Base-by-base conservation (phyloP, 208 protist genomes). In the Trichomonas gallinae region DNA sequence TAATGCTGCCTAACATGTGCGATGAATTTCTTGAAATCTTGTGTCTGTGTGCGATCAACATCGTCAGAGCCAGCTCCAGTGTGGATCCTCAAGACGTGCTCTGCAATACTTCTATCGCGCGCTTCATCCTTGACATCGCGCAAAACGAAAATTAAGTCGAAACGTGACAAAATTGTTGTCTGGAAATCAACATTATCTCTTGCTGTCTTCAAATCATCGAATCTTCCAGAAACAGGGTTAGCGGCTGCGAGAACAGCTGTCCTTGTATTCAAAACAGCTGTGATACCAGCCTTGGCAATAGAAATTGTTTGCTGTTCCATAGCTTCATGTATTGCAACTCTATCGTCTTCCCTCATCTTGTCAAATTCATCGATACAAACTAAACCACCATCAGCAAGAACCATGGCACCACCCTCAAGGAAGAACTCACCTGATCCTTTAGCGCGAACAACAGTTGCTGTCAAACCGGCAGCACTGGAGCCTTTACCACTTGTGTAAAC, bases 321-420 rank as follows among this genome's bases (percentile, higher is more conserved):
- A 40, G 99, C 99, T 98, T 99, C 99, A 97, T 99, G 99, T 96
- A 99, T 99, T 34, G 98, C 99, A 8, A 99, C 99, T 72, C 96
- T 96, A 96, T 98, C 97, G 97, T 99, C 98, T 96, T 99, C 99
- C 72, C 98, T 99, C 99, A 99, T 99, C 97, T 99, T 99, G 98
- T 99, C 99, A 97, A 99, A 99, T 98, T 99, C 99, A 97, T 99
- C 99, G 97, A 99, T 99, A 83, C 99, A 97, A 97, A 99, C 99
- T 83, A 99, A 98, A 72, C 99, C 99, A 26, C 97, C 98, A 97
- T 99, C 99, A 23, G 99, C 99, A 40, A 99, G 98, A 36, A 99
- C 99, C 2, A 99, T 98, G 17, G 99, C 99, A 36, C 99, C 99
- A 85, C 99, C 99, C 97, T 99, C 99, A 10, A 99, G 98, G 44